Evolutionary conservation across 169 alveolate genomes (phyloP).

Genomic region (Condylostoma magnum): DNA sequence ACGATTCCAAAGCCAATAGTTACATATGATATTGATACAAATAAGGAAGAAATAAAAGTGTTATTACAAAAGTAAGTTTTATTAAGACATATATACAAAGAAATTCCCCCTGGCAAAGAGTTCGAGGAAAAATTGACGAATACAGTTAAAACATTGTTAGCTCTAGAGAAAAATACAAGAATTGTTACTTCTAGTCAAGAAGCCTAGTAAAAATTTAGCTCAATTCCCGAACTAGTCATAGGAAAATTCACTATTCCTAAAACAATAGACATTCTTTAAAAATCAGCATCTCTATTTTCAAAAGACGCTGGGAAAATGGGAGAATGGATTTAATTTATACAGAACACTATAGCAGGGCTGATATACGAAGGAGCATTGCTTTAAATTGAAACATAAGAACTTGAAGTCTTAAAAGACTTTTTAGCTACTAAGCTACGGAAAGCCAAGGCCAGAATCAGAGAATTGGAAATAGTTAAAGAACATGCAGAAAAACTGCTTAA

Average conservation of each 20-base stretch:
- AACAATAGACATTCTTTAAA: not conserved
- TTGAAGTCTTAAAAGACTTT: conserved; percentile 1
- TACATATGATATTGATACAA: too few species aligned
- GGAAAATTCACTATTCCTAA: not conserved
- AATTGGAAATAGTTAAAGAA: not conserved
- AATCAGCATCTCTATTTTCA: not conserved
- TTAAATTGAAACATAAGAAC: not conserved
- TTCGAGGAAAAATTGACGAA: conserved; percentile 5
- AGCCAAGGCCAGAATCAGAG: not conserved
- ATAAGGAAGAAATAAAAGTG: not conserved
- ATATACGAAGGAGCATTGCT: conserved; percentile 13
- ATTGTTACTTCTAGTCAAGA: not conserved
- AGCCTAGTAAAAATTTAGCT: not conserved
- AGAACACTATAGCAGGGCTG: conserved; percentile 8
- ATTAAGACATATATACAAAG: not conserved
- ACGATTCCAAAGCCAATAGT: too few species aligned
- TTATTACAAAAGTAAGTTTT: not conserved
- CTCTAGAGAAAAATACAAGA: not conserved
- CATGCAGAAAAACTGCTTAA: not conserved
- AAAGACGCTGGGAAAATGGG: conserved; percentile 7
- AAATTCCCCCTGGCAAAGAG: not conserved
- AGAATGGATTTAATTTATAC: conserved; percentile 5
- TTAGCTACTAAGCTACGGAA: not conserved
- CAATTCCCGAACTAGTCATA: not conserved
- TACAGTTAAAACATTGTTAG: conserved; percentile 1